Evolutionary conservation across 2,329 filamentous ascomycete genomes (phyloP).

Genomic region (Cladosporium oxysporum): DNA sequence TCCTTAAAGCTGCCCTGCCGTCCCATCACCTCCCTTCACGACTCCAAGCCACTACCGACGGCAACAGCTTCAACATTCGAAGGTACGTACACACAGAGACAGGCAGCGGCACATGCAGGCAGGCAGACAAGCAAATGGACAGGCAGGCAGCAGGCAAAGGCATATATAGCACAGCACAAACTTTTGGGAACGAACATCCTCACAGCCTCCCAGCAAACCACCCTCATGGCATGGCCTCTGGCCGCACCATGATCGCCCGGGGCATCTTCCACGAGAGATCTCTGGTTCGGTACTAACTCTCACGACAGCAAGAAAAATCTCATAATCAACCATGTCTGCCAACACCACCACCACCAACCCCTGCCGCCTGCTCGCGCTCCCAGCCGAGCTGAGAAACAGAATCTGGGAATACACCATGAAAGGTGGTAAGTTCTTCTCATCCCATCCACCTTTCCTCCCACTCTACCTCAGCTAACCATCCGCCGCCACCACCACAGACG

Average conservation of each 20-base stretch:
- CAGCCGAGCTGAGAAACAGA: constrained; percentile 13
- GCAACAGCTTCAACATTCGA: neutral
- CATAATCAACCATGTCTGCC: neutral
- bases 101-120: neutral
- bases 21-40: neutral
- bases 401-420: constrained; percentile 8
- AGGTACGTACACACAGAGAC: neutral
- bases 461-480: neutral
- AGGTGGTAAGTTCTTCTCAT: constrained; percentile 1
- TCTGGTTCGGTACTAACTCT: neutral
- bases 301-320: neutral
- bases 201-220: neutral
- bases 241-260: neutral
- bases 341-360: neutral
- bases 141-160: neutral
- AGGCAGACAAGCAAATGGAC: neutral
- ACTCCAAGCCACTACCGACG: neutral
- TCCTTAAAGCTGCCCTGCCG: neutral
- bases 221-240: neutral
- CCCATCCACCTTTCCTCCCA: neutral
- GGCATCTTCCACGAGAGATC: neutral
- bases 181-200: neutral
- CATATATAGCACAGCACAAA: neutral
- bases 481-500: neutral
- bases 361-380: constrained; percentile 7